These are phyloP conservation scores for Coriolopsis trogii DNA, from an alignment of 1,284 basidiomycete genomes.

Conservation along the genomic window DNA sequence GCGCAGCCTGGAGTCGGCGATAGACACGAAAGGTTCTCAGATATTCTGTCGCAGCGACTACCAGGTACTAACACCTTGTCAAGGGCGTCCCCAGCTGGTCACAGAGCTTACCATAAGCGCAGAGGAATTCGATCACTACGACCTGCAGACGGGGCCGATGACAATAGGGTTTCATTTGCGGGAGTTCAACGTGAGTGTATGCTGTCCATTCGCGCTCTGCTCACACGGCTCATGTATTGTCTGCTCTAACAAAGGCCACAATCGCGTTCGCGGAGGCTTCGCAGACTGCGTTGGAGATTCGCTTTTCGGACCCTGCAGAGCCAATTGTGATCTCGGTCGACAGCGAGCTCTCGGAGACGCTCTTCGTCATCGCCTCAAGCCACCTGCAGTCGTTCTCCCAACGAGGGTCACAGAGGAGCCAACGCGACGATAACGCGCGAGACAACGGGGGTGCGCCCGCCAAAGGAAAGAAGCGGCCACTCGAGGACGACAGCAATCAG, in stretches of 20 bases:
- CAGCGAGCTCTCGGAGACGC: slow-evolving; percentile 58
- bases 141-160: slow-evolving; percentile 59
- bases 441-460: slow-evolving; percentile 4
- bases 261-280: slow-evolving; percentile 76
- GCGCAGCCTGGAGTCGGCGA: slow-evolving; percentile 65
- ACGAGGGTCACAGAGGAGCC: slow-evolving; percentile 6
- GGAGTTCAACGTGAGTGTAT: slow-evolving; percentile 70
- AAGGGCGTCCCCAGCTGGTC: slow-evolving; percentile 64
- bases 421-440: slow-evolving; percentile 1
- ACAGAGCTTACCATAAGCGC: slow-evolving; percentile 74
- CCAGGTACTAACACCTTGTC: background rate
- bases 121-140: slow-evolving; percentile 78
- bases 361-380: slow-evolving; percentile 78
- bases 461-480: slow-evolving; percentile 25
- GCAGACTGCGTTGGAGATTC: slow-evolving; percentile 61
- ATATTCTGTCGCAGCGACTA: background rate
- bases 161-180: slow-evolving; percentile 77
- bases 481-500: slow-evolving; percentile 20
- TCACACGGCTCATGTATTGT: background rate
- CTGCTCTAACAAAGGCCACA: slow-evolving; percentile 68
- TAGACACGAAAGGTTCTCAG: slow-evolving; percentile 61
- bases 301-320: slow-evolving; percentile 70
- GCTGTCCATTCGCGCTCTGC: background rate
- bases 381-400: slow-evolving; percentile 45
- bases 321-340: slow-evolving; percentile 77